Percentiles rank a stretch among this genome's conserved stretches.
phyloP scores from a whole-genome alignment of 345 rosid species.

The Lepidium sativum region DNA sequence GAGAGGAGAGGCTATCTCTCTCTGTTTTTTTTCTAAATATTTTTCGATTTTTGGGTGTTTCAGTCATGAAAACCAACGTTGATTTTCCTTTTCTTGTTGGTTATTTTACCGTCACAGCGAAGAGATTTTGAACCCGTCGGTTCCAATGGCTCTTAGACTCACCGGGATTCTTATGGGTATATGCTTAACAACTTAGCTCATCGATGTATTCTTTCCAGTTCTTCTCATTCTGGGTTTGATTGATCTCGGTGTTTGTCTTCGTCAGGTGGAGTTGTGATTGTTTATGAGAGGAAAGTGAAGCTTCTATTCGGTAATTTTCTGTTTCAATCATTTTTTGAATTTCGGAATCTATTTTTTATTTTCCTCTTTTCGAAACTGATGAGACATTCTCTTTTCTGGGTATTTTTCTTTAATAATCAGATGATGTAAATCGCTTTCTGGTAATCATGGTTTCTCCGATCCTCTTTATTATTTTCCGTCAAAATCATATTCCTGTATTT shows the following conservation, averaged over 20 bases:
- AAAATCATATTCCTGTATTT: not conserved
- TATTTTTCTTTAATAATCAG: conserved; percentile 29
- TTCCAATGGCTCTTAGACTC: conserved; percentile 86
- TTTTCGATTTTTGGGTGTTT: not conserved
- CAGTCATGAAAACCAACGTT: not conserved
- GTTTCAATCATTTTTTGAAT: not conserved
- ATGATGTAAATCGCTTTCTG: conserved; percentile 74
- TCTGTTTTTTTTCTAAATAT: not conserved
- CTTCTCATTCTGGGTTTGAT: conserved; percentile 2
- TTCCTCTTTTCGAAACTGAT: not conserved
- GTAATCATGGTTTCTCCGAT: conserved; percentile 30
- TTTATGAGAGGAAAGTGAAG: conserved; percentile 87
- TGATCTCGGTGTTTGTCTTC: not conserved
- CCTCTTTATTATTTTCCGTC: not conserved
- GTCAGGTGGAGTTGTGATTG: conserved; percentile 90
- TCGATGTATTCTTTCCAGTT: not conserved
- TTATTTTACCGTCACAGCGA: conserved; percentile 38
- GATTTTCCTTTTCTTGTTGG: not conserved
- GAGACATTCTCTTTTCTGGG: not conserved
- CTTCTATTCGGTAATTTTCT: conserved; percentile 55
- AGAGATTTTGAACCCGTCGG: conserved; percentile 80
- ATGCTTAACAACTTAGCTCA: not conserved
- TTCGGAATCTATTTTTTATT: not conserved
- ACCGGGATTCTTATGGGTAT: conserved; percentile 89
- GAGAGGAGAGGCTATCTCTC: not conserved